These are phyloP conservation scores for Tulasnella sp. DNA, from an alignment of 768 basidiomycete species.

Conservation along the genomic window DNA sequence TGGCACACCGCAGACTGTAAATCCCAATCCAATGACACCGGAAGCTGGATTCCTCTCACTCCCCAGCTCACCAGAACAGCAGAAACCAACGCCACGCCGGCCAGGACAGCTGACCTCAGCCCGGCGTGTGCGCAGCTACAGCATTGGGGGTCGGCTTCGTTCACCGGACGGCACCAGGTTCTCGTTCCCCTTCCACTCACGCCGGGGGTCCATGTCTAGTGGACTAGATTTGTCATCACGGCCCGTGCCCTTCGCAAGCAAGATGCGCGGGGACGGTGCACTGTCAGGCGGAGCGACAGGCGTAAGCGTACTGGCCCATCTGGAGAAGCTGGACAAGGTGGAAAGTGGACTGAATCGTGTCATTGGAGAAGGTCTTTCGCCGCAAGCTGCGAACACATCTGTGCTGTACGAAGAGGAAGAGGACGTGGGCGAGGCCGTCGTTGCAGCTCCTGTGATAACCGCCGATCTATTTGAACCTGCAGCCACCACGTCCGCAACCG, in stretches of 20 bases:
- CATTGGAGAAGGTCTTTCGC: conserved; percentile 7
- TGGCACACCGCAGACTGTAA: neutral
- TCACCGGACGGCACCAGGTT: conserved; percentile 4
- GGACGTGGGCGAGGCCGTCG: conserved; percentile 2
- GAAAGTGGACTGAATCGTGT: conserved; percentile 19
- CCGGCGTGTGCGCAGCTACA: conserved; percentile 10
- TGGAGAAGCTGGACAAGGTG: conserved; percentile 77
- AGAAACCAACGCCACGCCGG: neutral
- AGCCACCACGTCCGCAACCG: neutral
- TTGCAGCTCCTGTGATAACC: neutral
- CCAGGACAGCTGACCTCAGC: neutral
- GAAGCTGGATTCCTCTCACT: neutral
- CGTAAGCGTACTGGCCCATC: conserved; percentile 71
- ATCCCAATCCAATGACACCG: neutral
- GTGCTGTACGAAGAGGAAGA: conserved; percentile 15
- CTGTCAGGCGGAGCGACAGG: conserved; percentile 81
- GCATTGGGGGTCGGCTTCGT: conserved; percentile 10
- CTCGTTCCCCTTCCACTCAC: conserved; percentile 49
- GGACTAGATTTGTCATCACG: conserved; percentile 42
- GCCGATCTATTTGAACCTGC: neutral
- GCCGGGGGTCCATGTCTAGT: conserved; percentile 39
- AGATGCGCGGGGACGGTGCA: conserved; percentile 44
- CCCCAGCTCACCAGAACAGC: conserved; percentile 9
- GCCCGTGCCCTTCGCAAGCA: conserved; percentile 74
- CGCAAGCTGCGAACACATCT: neutral